phyloP scores from a whole-genome alignment of 2,329 filamentous ascomycete species.

The Microsporum ferrugineum region DNA sequence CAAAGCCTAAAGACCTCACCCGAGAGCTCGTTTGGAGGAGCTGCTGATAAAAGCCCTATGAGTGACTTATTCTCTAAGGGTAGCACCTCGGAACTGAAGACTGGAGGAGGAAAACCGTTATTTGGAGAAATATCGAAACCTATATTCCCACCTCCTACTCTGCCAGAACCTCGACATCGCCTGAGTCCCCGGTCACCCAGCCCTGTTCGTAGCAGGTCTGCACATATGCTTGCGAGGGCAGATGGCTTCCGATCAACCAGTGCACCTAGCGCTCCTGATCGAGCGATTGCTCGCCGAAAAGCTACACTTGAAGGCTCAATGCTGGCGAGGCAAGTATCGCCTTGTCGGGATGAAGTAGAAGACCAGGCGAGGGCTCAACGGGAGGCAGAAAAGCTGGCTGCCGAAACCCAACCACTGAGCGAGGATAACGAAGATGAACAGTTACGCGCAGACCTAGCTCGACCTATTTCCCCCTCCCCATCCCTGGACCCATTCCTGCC shows the following conservation, averaged over 20 bases:
- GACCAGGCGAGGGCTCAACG: conserved; percentile 22
- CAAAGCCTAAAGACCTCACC: conserved; percentile 32
- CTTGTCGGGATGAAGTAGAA: conserved; percentile 17
- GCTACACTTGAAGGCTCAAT: conserved; percentile 26
- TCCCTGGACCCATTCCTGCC: conserved; percentile 39
- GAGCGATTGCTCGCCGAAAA: conserved; percentile 32
- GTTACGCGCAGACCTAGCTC: conserved; percentile 35
- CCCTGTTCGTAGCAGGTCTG: conserved; percentile 28
- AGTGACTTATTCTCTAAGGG: conserved; percentile 33
- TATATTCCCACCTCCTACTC: conserved; percentile 28
- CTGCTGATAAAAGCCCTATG: conserved; percentile 27
- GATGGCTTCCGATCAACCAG: conserved; percentile 29
- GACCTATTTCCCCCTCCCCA: conserved; percentile 32
- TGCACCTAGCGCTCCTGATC: conserved; percentile 28
- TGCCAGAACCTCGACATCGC: conserved; percentile 21
- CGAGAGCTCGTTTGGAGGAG: conserved; percentile 35
- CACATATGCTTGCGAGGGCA: conserved; percentile 22
- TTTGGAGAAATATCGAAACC: conserved; percentile 37
- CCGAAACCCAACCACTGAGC: conserved; percentile 28
- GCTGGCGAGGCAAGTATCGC: conserved; percentile 19
- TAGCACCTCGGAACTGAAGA: conserved; percentile 21
- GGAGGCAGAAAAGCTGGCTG: conserved; percentile 23
- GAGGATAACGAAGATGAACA: conserved; percentile 40
- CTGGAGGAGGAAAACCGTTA: conserved; percentile 23
- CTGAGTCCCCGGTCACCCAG: conserved; percentile 36